phyloP scores from a whole-genome alignment of 2,329 filamentous ascomycete species.

The Leptographium radiaticola region DNA sequence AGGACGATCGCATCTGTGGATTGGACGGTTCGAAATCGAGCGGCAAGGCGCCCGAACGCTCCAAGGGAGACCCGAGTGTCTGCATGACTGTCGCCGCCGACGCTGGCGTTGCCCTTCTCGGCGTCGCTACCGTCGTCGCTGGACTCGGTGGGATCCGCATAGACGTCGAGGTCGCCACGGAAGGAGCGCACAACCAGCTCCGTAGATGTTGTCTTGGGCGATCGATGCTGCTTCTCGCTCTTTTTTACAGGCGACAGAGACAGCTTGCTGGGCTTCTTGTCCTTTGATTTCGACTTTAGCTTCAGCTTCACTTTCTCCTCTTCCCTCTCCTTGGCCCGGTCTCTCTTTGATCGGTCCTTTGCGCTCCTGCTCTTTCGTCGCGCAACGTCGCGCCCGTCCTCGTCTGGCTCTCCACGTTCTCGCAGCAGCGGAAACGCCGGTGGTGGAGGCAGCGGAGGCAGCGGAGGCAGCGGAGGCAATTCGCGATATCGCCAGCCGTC shows the following conservation, averaged over 20 bases:
- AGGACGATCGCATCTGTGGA: slow-evolving; percentile 4
- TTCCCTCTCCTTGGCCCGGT: not conserved
- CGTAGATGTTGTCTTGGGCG: not conserved
- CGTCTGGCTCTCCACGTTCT: slow-evolving; percentile 2
- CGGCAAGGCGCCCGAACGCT: slow-evolving; percentile 37
- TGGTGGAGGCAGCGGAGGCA: slow-evolving; percentile 7
- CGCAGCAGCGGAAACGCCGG: slow-evolving; percentile 1
- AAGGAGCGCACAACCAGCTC: slow-evolving; percentile 2
- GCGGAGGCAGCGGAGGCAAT: slow-evolving; percentile 7
- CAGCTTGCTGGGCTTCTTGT: not conserved
- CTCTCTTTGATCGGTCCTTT: not conserved
- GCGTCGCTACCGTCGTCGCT: slow-evolving; percentile 1
- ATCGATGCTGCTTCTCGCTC: not conserved
- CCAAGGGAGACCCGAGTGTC: slow-evolving; percentile 12
- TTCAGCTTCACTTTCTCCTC: not conserved
- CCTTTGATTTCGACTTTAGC: not conserved
- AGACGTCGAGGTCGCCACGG: not conserved
- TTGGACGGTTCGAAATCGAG: slow-evolving; percentile 40
- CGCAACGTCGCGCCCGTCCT: slow-evolving; percentile 1
- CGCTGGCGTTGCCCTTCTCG: slow-evolving; percentile 4
- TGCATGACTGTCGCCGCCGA: slow-evolving; percentile 12
- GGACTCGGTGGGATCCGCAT: not conserved
- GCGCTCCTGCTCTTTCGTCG: slow-evolving; percentile 3
- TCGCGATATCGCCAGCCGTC: slow-evolving; percentile 9
- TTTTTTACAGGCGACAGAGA: not conserved